Evolutionary conservation across 495 filamentous ascomycete genomes (phyloP), one percentile per base, ranked within the genome.

Genomic region (Rhizodiscina lignyota): DNA sequence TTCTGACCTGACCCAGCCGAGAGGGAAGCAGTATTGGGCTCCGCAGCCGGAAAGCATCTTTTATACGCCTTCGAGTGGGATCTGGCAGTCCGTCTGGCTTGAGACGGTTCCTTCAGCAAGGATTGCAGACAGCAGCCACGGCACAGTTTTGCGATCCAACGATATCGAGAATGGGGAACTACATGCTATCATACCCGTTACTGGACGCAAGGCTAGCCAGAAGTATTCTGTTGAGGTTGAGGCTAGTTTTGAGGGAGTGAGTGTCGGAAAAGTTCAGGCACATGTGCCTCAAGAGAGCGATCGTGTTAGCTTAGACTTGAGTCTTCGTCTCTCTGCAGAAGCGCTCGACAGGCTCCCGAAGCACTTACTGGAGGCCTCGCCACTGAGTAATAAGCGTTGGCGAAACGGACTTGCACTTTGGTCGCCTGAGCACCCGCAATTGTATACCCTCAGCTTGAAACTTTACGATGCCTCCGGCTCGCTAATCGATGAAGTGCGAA

Each of bases 1-100:
- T 1, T 38, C 30, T 30, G 47, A 48, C 38, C 21, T 50, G 23
- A 48, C 40, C 3, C 47, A 50, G 23, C 47, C 47, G 4, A 19
- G 47, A 30, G 47, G 47, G 3, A 50, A 50, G 35, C 47, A 50
- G 28, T 55, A 36, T 34, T 50, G 47, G 47, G 41, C 35, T 8
- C 37, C 47, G 18, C 20, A 50, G 36, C 34, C 44, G 5, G 41
- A 50, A 29, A 30, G 20, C 18, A 50, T 50, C 16, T 50, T 38
- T 36, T 50, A 50, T 38, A 44, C 40, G 4, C 47, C 47, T 10
- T 50, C 47, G 2, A 44, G 33, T 21, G 47, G 47, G 11, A 48
- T 48, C 31, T 50, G 47, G 47, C 47, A 48, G 41, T 35, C 10
- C 21, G 44, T 50, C 4, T 50, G 47, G 47, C 33, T 50, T 4